Evolutionary conservation across 257 asterid genomes (phyloP).

Genomic region (Solanum sitiens): DNA sequence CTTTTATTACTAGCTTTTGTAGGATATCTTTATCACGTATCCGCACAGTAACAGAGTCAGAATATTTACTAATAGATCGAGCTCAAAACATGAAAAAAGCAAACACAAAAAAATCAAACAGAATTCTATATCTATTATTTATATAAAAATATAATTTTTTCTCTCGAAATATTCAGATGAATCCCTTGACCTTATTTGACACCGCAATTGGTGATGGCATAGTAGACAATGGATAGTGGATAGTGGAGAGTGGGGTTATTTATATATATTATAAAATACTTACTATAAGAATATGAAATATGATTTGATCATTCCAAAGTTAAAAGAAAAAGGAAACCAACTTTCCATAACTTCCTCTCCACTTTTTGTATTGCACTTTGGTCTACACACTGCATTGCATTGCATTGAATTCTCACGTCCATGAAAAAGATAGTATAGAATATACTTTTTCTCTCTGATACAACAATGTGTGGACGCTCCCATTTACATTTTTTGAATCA

Average conservation of each 20-base stretch:
- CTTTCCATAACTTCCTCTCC: slow-evolving; percentile 26
- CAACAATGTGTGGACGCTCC: not conserved
- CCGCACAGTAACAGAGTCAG: fast-evolving
- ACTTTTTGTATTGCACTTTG: not conserved
- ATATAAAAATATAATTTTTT: not conserved
- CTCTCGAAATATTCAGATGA: not conserved
- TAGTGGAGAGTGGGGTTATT: slow-evolving; percentile 8
- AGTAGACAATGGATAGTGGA: not conserved
- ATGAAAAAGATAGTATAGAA: not conserved
- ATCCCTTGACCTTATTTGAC: not conserved
- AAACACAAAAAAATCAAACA: not conserved
- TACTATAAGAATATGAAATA: not conserved
- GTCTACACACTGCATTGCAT: not conserved
- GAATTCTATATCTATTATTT: not conserved
- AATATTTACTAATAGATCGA: not conserved
- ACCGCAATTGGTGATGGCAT: not conserved
- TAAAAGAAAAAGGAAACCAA: slow-evolving; percentile 21
- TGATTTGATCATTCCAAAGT: slow-evolving; percentile 21
- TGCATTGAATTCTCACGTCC: slow-evolving; percentile 4
- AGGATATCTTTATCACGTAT: slow-evolving; percentile 3
- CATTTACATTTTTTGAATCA: not conserved
- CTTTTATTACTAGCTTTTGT: not conserved
- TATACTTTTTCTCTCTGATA: not conserved
- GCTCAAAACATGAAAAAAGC: not conserved
- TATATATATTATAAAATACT: not conserved